Percentiles rank a stretch among this genome's conserved stretches.
These are phyloP conservation scores for Cyclanthera cordifolia DNA, from an alignment of 306 rosid species.

Conservation along the genomic window DNA sequence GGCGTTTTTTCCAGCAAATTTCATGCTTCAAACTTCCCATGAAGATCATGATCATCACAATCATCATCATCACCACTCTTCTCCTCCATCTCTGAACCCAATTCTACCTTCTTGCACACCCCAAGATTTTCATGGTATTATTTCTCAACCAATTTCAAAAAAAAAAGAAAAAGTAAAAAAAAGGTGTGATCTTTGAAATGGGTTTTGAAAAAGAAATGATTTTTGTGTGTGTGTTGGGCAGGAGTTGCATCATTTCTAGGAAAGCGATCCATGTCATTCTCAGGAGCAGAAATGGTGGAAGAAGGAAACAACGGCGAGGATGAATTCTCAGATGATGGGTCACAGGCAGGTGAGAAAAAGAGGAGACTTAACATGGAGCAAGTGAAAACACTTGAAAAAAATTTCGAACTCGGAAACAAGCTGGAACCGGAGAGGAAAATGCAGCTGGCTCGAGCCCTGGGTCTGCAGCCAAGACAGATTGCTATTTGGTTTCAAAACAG, in stretches of 20 bases:
- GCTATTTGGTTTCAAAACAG: conserved; percentile 23
- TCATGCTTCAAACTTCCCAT: conserved; percentile 76
- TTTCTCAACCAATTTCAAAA: no score
- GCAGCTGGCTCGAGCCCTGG: conserved; percentile 21
- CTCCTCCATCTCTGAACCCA: conserved; percentile 60
- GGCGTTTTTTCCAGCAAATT: conserved; percentile 88
- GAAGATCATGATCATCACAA: conserved; percentile 33
- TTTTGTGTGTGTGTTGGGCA: background rate
- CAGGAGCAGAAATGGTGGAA: conserved; percentile 18
- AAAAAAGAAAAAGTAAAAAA: no score
- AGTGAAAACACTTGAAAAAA: conserved; percentile 19
- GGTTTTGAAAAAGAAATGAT: background rate
- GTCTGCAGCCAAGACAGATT: conserved; percentile 16
- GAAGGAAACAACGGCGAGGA: conserved; percentile 17
- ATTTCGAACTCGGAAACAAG: conserved; percentile 17
- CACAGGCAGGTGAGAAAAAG: conserved; percentile 21
- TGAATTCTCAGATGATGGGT: conserved; percentile 16
- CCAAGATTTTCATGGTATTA: conserved; percentile 81
- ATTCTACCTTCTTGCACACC: conserved; percentile 60
- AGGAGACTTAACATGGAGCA: conserved; percentile 18
- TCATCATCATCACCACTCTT: conserved; percentile 29
- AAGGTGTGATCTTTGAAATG: background rate
- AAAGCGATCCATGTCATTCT: conserved; percentile 18
- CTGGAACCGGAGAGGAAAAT: conserved; percentile 20
- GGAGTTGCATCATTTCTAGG: conserved; percentile 21